Evolutionary conservation across 2,329 filamentous ascomycete species (phyloP).

Genomic region (Botryotinia convoluta): DNA sequence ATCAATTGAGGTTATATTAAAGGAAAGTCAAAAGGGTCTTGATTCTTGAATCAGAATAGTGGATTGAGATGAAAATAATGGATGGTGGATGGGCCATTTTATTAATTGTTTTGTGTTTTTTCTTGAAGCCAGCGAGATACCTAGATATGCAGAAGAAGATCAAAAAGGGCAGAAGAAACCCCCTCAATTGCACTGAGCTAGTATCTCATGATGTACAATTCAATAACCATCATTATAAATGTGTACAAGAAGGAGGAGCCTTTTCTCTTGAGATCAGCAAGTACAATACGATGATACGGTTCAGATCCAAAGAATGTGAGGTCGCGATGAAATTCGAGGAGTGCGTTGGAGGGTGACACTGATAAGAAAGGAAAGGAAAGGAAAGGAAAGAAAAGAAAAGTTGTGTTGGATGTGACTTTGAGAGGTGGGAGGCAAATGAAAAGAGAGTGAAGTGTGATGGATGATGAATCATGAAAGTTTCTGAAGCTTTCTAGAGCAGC

Average conservation of each 20-base stretch:
- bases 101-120: background rate
- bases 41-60: background rate
- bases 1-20: constrained; percentile 7
- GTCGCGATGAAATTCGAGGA: background rate
- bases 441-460: background rate
- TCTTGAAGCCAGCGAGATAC: background rate
- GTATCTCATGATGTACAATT: background rate
- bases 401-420: background rate
- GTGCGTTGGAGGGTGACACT: constrained; percentile 4
- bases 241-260: background rate
- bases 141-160: constrained; percentile 1
- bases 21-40: background rate
- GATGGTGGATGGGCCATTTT: background rate
- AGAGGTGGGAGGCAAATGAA: background rate
- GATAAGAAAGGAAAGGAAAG: background rate
- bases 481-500: background rate
- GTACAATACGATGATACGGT: background rate
- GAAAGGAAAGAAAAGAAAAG: background rate
- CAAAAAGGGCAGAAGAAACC: background rate
- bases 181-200: background rate
- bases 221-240: background rate
- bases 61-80: background rate
- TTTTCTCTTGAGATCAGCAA: background rate
- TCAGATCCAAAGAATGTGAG: background rate
- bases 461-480: background rate